Conservation (phyloP, 139 green algal genomes). For the Auxenochlorella pyrenoidosa region DNA sequence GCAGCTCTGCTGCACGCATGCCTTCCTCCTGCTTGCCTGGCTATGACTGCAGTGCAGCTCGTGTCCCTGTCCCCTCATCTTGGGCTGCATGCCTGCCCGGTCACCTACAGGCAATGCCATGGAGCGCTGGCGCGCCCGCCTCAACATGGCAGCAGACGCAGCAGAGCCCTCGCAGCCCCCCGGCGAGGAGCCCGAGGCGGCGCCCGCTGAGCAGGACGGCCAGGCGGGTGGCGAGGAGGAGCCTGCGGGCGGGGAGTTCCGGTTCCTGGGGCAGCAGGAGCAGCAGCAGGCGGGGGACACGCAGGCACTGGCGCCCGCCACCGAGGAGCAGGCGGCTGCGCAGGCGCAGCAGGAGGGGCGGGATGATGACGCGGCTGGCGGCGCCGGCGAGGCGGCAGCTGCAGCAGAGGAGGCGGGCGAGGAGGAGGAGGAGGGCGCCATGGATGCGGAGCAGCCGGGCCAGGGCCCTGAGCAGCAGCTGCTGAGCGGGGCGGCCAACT, state of each 20-base stretch:
- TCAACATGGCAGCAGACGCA: constrained; percentile 75
- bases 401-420: background rate
- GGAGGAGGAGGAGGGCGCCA: constrained; percentile 32
- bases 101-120: constrained; percentile 62
- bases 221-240: constrained; percentile 24
- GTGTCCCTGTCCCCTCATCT: no score
- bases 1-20: no score
- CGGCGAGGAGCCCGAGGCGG: constrained; percentile 38
- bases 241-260: constrained; percentile 58
- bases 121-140: constrained; percentile 77
- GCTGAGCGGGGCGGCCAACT: constrained; percentile 23
- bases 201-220: background rate
- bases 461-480: constrained; percentile 22
- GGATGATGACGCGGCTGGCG: background rate
- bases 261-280: constrained; percentile 61
- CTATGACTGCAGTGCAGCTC: no score
- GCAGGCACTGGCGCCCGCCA: constrained; percentile 85
- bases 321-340: constrained; percentile 85
- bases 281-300: constrained; percentile 43
- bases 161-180: constrained; percentile 14
- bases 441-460: constrained; percentile 36
- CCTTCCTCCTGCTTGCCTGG: no score
- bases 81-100: background rate
- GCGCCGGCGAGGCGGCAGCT: background rate
- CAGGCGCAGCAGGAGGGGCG: constrained; percentile 29